Evolutionary conservation across 139 green algal genomes (phyloP).

Genomic region (Klebsormidium nitens): DNA sequence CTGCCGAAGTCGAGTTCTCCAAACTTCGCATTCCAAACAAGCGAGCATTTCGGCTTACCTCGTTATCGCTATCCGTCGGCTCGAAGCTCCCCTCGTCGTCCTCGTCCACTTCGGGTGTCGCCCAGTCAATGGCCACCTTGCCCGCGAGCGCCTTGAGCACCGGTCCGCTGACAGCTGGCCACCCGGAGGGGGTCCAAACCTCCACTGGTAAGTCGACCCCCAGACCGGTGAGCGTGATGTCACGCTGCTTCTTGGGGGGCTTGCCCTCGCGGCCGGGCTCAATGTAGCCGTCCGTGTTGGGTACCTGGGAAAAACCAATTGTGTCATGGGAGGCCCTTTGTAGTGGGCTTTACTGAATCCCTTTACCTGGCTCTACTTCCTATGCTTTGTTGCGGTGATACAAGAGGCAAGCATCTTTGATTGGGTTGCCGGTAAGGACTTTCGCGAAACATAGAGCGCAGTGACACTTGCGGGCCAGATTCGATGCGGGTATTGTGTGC

Average conservation of each 20-base stretch:
- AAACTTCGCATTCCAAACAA: neutral
- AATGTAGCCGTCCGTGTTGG: slow-evolving; percentile 30
- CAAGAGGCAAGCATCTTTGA: neutral
- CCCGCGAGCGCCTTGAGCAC: slow-evolving; percentile 19
- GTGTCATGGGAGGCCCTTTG: neutral
- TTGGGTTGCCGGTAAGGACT: neutral
- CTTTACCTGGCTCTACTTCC: too few species aligned
- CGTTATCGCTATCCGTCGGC: neutral
- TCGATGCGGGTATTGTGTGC: too few species aligned
- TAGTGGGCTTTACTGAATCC: neutral
- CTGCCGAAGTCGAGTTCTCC: too few species aligned
- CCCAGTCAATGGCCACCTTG: slow-evolving; percentile 5
- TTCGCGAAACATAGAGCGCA: neutral
- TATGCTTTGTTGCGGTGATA: neutral
- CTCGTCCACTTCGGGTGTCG: slow-evolving; percentile 3
- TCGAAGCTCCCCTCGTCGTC: neutral
- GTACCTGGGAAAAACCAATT: neutral
- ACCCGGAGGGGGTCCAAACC: slow-evolving; percentile 18
- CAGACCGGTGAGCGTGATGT: slow-evolving; percentile 20
- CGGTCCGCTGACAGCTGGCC: slow-evolving; percentile 6
- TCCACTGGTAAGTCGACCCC: neutral
- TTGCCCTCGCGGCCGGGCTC: slow-evolving; percentile 25
- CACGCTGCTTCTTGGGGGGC: slow-evolving; percentile 27
- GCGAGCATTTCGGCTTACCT: too few species aligned
- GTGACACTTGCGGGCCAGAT: too few species aligned